Evolutionary conservation across 805 yeast species (phyloP), one percentile per base, ranked within the genome.

Genomic region (Trichomonascus vanleenenianus): DNA sequence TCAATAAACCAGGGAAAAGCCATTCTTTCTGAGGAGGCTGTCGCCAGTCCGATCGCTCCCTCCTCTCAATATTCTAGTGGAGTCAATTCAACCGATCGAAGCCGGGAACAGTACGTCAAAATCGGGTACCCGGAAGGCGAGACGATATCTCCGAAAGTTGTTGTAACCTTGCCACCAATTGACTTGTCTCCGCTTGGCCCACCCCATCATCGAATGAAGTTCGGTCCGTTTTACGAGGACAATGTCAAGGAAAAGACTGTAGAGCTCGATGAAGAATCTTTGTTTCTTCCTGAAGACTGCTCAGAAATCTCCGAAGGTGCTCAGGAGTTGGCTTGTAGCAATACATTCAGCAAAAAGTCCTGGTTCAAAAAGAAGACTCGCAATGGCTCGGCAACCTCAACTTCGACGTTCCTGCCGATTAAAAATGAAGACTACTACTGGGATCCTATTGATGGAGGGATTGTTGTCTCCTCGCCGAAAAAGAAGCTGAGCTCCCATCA

Each of bases 341-440:
- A n/a, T 16, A 37, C 40, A 2, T n/a, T 37, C 40, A 37, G 14
- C 25, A 37, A 37, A 25, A 12, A 18, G 15, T 37, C 40, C 18
- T 37, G 40, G 40, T 37, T 37, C 27, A 19, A n/a, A n/a, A n/a
- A 22, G 18, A 37, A 22, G 16, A 33, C 33, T 40, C 47, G 27
- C 27, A 22, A 22, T 5, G 27, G 7, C 40, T 40, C 47, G 18
- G 34, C 47, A 10, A 40, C 47, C 44, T 32, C 40, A 22, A 39
- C 51, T 35, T 40, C 51, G 32, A 46, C 27, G 7, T 41, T 40
- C 48, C 51, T 18, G 43, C 34, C 27, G 42, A 39, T 32, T 30
- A 35, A 38, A 4, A 38, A 38, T 38, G 40, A 38, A 9, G 40
- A 20, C 8, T 22, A 22, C 27, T 22, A 22, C 8, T 22, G 27